These are phyloP conservation scores for Nicotiana tomentosiformis DNA, from an alignment of 257 asterid genomes.

Conservation along the genomic window DNA sequence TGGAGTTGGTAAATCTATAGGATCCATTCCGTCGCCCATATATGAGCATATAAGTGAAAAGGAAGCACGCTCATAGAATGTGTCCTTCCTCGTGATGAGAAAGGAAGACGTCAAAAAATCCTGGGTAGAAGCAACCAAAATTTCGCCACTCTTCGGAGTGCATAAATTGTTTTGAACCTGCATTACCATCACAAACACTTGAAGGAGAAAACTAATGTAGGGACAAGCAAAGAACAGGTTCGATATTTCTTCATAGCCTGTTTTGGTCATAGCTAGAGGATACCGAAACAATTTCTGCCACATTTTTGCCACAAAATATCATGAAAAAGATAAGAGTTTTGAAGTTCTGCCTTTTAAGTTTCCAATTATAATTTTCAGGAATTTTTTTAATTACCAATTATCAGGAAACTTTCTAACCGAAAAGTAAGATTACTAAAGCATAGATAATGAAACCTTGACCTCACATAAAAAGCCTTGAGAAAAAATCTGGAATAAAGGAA, in stretches of 20 bases:
- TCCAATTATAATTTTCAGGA: not conserved
- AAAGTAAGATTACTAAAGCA: not conserved
- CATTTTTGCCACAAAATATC: not conserved
- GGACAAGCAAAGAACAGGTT: not conserved
- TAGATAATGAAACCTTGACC: not conserved
- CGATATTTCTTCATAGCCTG: not conserved
- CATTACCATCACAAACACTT: constrained; percentile 24
- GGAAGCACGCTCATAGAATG: constrained; percentile 87
- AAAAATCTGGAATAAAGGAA: not conserved
- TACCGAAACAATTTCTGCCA: not conserved
- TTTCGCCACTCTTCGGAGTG: constrained; percentile 98
- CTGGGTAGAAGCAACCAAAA: constrained; percentile 98
- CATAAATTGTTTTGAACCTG: constrained; percentile 98
- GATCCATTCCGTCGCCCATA: constrained; percentile 88
- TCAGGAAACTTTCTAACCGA: not conserved
- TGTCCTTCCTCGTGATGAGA: constrained; percentile 94
- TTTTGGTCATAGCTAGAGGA: not conserved
- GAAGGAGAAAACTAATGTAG: not conserved
- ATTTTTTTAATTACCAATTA: not conserved
- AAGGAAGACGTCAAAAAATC: constrained; percentile 95
- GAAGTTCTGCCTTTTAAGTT: not conserved
- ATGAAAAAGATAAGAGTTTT: not conserved
- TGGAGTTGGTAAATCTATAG: constrained; percentile 87
- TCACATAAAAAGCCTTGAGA: not conserved
- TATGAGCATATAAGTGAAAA: constrained; percentile 86